Base-by-base conservation (phyloP, 345 rosid species). In the Salix caprea region DNA sequence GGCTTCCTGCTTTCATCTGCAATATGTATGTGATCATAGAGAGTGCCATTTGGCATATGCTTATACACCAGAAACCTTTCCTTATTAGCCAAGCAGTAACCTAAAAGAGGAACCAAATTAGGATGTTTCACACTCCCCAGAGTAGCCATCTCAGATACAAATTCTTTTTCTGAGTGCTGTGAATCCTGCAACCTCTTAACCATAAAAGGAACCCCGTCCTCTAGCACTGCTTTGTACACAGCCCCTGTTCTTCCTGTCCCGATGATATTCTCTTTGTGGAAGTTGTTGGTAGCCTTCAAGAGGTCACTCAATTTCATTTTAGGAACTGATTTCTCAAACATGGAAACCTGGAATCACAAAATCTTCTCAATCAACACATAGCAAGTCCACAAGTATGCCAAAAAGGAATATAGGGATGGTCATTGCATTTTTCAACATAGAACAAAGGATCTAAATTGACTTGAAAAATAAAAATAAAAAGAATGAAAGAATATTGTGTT, bases 161-260 rank as follows among this genome's bases (percentile, higher is more conserved):
- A 87, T 85, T 95, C 97, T 72, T 95, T 87, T 69, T 95, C 96
- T 12, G 94, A 91, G 36, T 60, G 97, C 81, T 90, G 92, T 78
- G 99, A 93, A 86, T 91, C 97, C 86, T 89, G 93, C 78, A 95
- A 80, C 84, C 99, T 90, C 87, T 91, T 95, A 69, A 93, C 86
- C 97, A 95, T 91, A 39, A 93, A 88, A 3, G 78, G 71, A 77
- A 90, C 87, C 39, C 91, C 94, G 61, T 92, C 96, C 65, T 87
- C 93, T 16, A 93, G 96, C 72, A 87, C 81, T 21, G 92, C 99
- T 86, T 87, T 88, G 82, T 95, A 93, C 88, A 88, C 81, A 19
- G 93, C 85, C 75, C 99, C 99, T 1, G 93, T 86, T 85, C 97
- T 90, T 86, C 97, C 99, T 15, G 88, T 81, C 24, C 96, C 96